phyloP scores from a whole-genome alignment of 163 green algal species.

The Trebouxia gelatinosa region DNA sequence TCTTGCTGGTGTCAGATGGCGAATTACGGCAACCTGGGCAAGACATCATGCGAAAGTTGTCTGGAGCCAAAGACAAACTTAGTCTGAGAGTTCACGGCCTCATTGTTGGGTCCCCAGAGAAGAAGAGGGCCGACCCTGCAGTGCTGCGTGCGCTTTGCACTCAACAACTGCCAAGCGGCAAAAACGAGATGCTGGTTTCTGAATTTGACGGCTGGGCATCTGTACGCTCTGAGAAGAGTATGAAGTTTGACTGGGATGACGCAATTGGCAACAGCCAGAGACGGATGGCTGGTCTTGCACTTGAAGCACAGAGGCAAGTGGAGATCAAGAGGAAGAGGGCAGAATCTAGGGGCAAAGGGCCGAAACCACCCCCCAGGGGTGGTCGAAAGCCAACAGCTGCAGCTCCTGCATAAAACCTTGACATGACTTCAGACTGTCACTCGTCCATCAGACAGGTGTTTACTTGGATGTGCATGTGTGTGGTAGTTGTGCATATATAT shows the following conservation, averaged over 20 bases:
- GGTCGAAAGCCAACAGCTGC: constrained; percentile 4
- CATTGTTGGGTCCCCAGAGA: constrained; percentile 74
- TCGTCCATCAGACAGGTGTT: too few relatives aligned
- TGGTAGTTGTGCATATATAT: too few relatives aligned
- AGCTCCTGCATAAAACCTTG: too few relatives aligned
- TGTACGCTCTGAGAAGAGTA: constrained; percentile 54
- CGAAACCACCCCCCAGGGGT: background rate
- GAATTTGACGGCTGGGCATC: constrained; percentile 78
- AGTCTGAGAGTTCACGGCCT: constrained; percentile 78
- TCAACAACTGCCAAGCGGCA: constrained; percentile 72
- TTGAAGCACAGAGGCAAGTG: constrained; percentile 64
- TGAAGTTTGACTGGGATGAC: constrained; percentile 81
- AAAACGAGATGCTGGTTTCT: constrained; percentile 67
- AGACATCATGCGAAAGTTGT: constrained; percentile 83
- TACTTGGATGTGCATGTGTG: too few relatives aligned
- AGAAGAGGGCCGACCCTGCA: constrained; percentile 78
- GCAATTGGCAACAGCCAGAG: constrained; percentile 62
- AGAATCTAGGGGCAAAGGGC: background rate
- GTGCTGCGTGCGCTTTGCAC: constrained; percentile 79
- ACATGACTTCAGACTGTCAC: too few relatives aligned
- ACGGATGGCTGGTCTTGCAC: constrained; percentile 61
- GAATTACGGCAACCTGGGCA: constrained; percentile 79
- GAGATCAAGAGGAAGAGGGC: constrained; percentile 44
- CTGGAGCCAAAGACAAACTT: constrained; percentile 79
- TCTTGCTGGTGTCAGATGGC: constrained; percentile 80